Evolutionary conservation across 306 rosid species (phyloP), one percentile per base, ranked within the genome.

Genomic region (Begonia loranthoides): DNA sequence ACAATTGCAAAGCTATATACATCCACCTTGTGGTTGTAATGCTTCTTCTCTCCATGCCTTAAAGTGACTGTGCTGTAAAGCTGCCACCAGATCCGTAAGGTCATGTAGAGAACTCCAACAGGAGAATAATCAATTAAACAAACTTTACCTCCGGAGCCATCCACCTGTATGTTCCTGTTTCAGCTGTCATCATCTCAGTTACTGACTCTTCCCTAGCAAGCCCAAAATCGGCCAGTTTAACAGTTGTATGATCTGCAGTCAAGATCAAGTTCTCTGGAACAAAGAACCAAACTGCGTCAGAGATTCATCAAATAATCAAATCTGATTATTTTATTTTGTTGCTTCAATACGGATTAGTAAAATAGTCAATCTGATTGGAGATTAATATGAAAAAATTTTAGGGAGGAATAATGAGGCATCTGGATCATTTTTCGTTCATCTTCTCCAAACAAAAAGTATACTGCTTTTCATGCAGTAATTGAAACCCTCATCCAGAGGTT

Each of bases 131-230:
- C 36, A 28, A 28, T 28, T 28, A 28, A 4, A 41, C 8, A 16
- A 44, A 58, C 4, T 58, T 45, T 75, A 85, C 97, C 81, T 89
- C 97, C 0, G 95, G 95, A 63, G 97, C 97, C 97, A 89, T 89
- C 97, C 97, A 89, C 41, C 94, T 73, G 57, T 89, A 89, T 15
- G 97, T 89, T 54, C 97, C 95, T 0, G 97, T 85, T 74, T 89
- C 97, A 13, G 97, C 97, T 2, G 97, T 89, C 97, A 89, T 89
- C 97, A 84, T 89, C 72, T 84, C 97, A 19, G 93, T 79, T 53
- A 89, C 73, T 0, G 97, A 75, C 72, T 89, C 97, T 67, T 89
- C 97, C 70, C 97, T 89, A 53, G 97, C 97, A 43, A 89, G 76
- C 51, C 97, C 97, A 61, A 89, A 84, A 62, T 89, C 97, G 12